Evolutionary conservation across 192 early-diverging fungal genomes (phyloP).

Genomic region (Physocladia obscura): DNA sequence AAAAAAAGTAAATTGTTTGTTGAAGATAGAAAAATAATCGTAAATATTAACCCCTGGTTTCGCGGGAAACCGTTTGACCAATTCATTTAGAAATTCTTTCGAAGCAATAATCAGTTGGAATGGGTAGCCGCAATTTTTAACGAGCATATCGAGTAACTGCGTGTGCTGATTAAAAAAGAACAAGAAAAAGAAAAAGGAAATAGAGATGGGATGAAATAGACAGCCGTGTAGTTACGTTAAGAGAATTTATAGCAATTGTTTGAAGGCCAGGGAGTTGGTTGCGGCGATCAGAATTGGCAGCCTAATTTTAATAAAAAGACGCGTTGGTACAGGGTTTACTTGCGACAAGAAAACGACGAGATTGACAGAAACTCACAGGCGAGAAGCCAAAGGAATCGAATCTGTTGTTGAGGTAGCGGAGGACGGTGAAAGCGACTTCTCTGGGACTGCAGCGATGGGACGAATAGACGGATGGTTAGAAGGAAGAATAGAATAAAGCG

Average conservation of each 20-base stretch:
- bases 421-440: conserved; percentile 72
- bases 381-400: too few species aligned
- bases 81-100: conserved; percentile 96
- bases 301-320: too few species aligned
- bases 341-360: conserved; percentile 62
- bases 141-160: conserved; percentile 89
- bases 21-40: not conserved
- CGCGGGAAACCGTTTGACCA: conserved; percentile 92
- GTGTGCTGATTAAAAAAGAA: conserved; percentile 32
- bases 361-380: too few species aligned
- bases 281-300: too few species aligned
- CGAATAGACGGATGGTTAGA: not conserved
- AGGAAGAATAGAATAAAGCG: not conserved
- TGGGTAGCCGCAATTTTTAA: conserved; percentile 98
- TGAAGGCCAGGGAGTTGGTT: too few species aligned
- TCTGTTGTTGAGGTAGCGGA: conserved; percentile 62
- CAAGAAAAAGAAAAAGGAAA: too few species aligned
- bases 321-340: conserved; percentile 43
- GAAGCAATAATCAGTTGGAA: conserved; percentile 94
- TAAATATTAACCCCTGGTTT: conserved; percentile 64
- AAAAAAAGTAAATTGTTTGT: not conserved
- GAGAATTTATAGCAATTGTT: conserved; percentile 13
- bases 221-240: not conserved
- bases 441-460: conserved; percentile 56
- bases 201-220: not conserved